Evolutionary conservation across 352 stramenopile genomes (phyloP).

Genomic region (Phytophthora pistaciae): DNA sequence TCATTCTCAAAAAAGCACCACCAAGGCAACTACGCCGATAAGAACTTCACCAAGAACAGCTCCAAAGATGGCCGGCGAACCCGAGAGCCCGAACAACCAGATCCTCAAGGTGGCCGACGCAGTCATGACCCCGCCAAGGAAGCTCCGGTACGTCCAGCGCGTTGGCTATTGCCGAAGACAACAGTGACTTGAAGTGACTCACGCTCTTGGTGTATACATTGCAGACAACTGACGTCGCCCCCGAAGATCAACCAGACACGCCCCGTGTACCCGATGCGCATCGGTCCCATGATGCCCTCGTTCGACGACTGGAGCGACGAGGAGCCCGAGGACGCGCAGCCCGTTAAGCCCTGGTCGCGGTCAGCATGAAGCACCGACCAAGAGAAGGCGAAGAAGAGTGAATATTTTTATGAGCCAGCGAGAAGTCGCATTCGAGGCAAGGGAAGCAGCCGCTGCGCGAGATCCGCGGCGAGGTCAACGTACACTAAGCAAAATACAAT

Average conservation of each 20-base stretch:
- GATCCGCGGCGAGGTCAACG: background rate
- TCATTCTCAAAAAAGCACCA: conserved; percentile 40
- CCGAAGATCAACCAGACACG: conserved; percentile 34
- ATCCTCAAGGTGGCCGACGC: background rate
- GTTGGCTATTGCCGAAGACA: background rate
- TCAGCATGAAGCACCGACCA: conserved; percentile 23
- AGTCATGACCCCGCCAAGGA: conserved; percentile 24
- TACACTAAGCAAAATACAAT: conserved; percentile 12
- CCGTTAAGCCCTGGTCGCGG: conserved; percentile 26
- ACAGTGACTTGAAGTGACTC: conserved; percentile 12
- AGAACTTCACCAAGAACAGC: conserved; percentile 13
- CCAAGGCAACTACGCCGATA: conserved; percentile 11
- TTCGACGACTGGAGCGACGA: conserved; percentile 33
- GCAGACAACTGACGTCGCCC: conserved; percentile 22
- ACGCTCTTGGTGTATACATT: conserved; percentile 4
- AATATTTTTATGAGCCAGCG: conserved; percentile 39
- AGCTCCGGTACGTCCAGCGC: conserved; percentile 23
- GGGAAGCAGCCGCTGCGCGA: background rate
- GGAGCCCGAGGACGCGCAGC: conserved; percentile 7
- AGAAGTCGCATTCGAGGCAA: background rate
- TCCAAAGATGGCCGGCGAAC: conserved; percentile 28
- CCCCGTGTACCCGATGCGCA: conserved; percentile 26
- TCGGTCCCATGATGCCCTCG: conserved; percentile 29
- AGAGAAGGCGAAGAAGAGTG: background rate
- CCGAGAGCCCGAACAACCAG: conserved; percentile 6